Evolutionary conservation across 2,329 filamentous ascomycete genomes (phyloP).

Genomic region (Aureobasidium pullulans): DNA sequence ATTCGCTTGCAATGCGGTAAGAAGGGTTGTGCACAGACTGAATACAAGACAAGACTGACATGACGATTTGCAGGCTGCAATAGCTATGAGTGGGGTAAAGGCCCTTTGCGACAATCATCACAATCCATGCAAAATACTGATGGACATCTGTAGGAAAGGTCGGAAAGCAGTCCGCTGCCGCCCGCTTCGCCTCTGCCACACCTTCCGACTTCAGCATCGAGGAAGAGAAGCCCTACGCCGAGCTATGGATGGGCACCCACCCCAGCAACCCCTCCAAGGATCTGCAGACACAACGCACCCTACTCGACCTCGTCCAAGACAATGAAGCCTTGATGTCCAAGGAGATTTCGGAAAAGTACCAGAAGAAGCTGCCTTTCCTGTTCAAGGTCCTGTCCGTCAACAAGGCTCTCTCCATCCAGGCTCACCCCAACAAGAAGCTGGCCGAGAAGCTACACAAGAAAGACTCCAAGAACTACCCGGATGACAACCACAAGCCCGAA

Average conservation of each 20-base stretch:
- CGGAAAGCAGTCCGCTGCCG: constrained; percentile 78
- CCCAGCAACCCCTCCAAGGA: constrained; percentile 93
- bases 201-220: constrained; percentile 70
- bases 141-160: constrained; percentile 60
- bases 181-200: constrained; percentile 81
- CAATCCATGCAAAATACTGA: constrained; percentile 13
- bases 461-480: constrained; percentile 91
- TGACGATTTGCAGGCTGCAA: constrained; percentile 66
- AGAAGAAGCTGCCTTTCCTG: constrained; percentile 80
- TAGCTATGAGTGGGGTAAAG: constrained; percentile 90
- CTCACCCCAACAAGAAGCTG: constrained; percentile 64
- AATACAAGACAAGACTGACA: constrained; percentile 6
- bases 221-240: constrained; percentile 85
- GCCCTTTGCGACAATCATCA: not conserved
- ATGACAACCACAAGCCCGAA: constrained; percentile 99
- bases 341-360: constrained; percentile 67
- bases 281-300: constrained; percentile 69
- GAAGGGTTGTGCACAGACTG: constrained; percentile 27
- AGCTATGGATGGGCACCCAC: constrained; percentile 99
- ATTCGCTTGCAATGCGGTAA: constrained; percentile 72
- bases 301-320: constrained; percentile 80
- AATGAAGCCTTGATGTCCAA: constrained; percentile 75
- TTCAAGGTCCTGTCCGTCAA: constrained; percentile 97
- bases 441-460: constrained; percentile 79
- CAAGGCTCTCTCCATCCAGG: constrained; percentile 95